Evolutionary conservation across 805 yeast species (phyloP), one percentile per base, ranked within the genome.

Genomic region (Naumovozyma castellii): DNA sequence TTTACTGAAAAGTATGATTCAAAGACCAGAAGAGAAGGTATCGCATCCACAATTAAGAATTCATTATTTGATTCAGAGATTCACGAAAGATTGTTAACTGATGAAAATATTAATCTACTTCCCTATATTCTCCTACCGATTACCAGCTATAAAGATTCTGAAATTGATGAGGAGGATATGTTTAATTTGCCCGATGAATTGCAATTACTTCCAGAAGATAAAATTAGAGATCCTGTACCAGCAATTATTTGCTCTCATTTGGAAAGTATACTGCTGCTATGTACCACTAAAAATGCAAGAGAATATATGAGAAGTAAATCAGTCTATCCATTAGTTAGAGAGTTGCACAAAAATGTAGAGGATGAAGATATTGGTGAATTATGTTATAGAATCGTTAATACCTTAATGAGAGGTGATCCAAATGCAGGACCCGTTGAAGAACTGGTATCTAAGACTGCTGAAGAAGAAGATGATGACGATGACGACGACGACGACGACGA

Each of bases 351-450:
- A 53, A 75, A 62, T 36, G 54, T 63, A 4, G 62, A 64, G 17
- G 61, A 72, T 38, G 72, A 68, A 18, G 67, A 63, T 15, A 70
- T 85, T 17, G 68, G 68, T 34, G 94, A 83, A 34, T 63, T 83
- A 34, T 80, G 92, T 65, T 94, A 86, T 50, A 73, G 92, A 57
- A 61, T 84, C 32, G 98, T 88, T 17, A 90, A 90, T 58, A 75
- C 86, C 78, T 69, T 90, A 47, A 83, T 84, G 92, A 77, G 97
- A 68, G 97, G 90, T 54, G 97, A 88, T 54, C 72, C 75, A 28
- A 63, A 62, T 22, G 57, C 51, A 3, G 65, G 57, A 46, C 70
- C 64, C 32, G 66, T 67, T 15, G 76, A 73, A 37, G 78, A 76
- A 41, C 42, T 69, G 42, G 62, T 66, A 19, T 53, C 64, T 18